Base-by-base conservation (phyloP, 2,329 filamentous ascomycete species). In the Colletotrichum sp. region DNA sequence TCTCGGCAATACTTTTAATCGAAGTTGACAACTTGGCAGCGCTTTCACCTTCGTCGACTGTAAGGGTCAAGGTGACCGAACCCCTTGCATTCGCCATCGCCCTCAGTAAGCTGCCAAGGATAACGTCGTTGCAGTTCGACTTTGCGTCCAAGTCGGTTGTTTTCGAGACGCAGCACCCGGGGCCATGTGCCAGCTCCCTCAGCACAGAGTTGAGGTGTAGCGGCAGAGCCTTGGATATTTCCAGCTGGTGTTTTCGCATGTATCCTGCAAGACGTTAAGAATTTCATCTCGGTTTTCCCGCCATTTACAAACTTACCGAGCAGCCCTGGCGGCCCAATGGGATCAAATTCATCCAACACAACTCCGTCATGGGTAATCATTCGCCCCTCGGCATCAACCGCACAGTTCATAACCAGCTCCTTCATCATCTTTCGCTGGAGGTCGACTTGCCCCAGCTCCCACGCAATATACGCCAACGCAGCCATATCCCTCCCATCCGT, bases 391-490 rank as follows among this genome's bases (percentile, higher is more conserved):
- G 6, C 10, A 26, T 55, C 28, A 10, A 72, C 1, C 0, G 55
- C n/a, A 3, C 43, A 55, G 4, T 36, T 24, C 13, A 72, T 24
- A 1, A 72, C 10, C 24, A 72, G 7, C 24, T 43, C 55, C 18
- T 43, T 66, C 61, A 74, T 66, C 68, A 66, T 63, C 24, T 52
- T 16, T 8, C 28, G 59, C 12, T 72, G 69, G 32, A 74, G 18
- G 36, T 62, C 72, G 1, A 58, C 36, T 26, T 72, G 55, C 2
- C 73, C 73, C 21, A 74, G n/a, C 26, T 72, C 72, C 61, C 72
- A 67, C 1, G 61, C 30, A 24, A 72, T 30, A 13, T 74, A 74
- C 1, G 55, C 36, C 55, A 74, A 21, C n/a, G 52, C 24, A 13
- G 69, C 68, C 30, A 59, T 32, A 10, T 34, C 55, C 16, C n/a